phyloP scores from a whole-genome alignment of 2,329 filamentous ascomycete genomes.

The Colletotrichum spinosum region DNA sequence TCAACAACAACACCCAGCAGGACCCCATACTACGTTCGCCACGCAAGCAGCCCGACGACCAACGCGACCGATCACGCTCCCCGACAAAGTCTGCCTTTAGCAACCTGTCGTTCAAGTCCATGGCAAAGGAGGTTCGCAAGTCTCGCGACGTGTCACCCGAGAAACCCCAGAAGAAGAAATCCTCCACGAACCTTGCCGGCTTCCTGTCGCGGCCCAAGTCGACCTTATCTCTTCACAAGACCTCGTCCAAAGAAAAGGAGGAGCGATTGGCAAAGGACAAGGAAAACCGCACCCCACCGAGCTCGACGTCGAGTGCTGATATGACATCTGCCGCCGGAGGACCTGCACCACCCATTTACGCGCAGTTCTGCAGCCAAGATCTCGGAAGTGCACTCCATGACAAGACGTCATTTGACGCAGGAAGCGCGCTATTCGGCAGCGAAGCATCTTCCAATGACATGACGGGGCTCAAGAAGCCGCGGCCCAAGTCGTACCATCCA shows the following conservation, averaged over 20 bases:
- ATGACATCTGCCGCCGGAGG: constrained; percentile 39
- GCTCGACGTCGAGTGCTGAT: constrained; percentile 55
- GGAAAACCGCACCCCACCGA: constrained; percentile 79
- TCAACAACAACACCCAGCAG: constrained; percentile 65
- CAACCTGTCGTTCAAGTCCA: constrained; percentile 58
- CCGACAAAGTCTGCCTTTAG: constrained; percentile 59
- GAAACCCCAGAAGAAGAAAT: constrained; percentile 84
- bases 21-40: constrained; percentile 51
- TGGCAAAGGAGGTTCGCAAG: constrained; percentile 52
- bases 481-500: constrained; percentile 65
- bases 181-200: constrained; percentile 82
- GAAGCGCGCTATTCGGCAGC: constrained; percentile 32
- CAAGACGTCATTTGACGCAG: constrained; percentile 38
- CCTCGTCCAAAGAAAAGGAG: constrained; percentile 55
- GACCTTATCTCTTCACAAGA: constrained; percentile 71
- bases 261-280: constrained; percentile 75
- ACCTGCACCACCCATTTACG: constrained; percentile 78
- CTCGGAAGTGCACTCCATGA: constrained; percentile 41
- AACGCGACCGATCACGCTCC: constrained; percentile 50
- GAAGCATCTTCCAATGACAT: constrained; percentile 20
- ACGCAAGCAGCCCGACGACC: constrained; percentile 48
- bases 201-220: constrained; percentile 82
- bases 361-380: constrained; percentile 71
- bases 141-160: constrained; percentile 62
- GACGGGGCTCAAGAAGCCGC: constrained; percentile 48